phyloP scores from a whole-genome alignment of 1,284 basidiomycete species.

The Polyporus tsugae region DNA sequence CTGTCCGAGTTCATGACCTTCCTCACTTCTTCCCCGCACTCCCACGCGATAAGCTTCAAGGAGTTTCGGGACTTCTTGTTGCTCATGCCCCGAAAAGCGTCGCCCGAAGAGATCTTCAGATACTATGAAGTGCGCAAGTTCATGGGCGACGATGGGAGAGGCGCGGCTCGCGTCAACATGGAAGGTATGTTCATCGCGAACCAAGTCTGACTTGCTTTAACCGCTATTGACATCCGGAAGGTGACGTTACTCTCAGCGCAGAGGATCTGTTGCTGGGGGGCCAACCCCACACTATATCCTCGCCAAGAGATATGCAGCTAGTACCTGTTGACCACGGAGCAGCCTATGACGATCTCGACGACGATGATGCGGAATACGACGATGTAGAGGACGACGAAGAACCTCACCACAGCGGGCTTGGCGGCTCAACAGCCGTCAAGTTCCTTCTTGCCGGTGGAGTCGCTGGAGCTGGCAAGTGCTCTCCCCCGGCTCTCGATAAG shows the following conservation, averaged over 20 bases:
- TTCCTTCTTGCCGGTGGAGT: conserved; percentile 95
- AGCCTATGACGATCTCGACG: conserved; percentile 45
- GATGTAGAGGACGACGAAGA: conserved; percentile 61
- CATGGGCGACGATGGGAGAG: conserved; percentile 79
- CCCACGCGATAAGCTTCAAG: conserved; percentile 79
- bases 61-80: conserved; percentile 93
- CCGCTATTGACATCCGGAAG: conserved; percentile 48
- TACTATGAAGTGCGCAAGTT: conserved; percentile 85
- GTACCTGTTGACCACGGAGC: conserved; percentile 40
- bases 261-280: conserved; percentile 57
- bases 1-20: conserved; percentile 84
- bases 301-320: conserved; percentile 35
- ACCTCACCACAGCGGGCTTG: conserved; percentile 71
- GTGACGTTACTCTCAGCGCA: conserved; percentile 77
- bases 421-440: conserved; percentile 80
- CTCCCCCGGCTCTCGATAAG: neutral
- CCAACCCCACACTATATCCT: conserved; percentile 31
- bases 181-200: conserved; percentile 66
- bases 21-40: conserved; percentile 73
- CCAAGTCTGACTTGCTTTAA: neutral
- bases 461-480: conserved; percentile 84
- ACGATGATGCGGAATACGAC: conserved; percentile 48
- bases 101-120: conserved; percentile 86
- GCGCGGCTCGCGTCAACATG: conserved; percentile 84
- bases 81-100: conserved; percentile 83